Base-by-base conservation (phyloP, 352 stramenopile species). In the Chrysophaeum taylorii region DNA sequence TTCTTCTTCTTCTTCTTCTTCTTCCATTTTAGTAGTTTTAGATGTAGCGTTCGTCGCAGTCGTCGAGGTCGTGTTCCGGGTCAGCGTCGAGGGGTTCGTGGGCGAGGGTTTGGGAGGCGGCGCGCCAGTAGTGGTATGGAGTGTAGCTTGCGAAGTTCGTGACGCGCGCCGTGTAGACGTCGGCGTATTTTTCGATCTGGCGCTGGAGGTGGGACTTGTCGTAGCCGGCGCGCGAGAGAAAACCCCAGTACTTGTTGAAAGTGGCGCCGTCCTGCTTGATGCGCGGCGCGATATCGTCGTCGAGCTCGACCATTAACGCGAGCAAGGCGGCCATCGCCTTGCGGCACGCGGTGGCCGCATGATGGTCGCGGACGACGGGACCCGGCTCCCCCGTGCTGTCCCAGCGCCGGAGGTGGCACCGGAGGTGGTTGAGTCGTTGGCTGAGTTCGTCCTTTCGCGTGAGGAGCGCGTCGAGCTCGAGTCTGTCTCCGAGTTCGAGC, bases 121-220 rank as follows among this genome's bases (percentile, higher is more conserved):
- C 35, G 33, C 57, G 57, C 33, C 41, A 66, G 57, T 66, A 45
- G 57, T 66, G 57, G 57, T 45, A 66, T 1, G 57, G 57, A 31
- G 57, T 66, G 57, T 66, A 66, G 12, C 1, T 16, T 31, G 27
- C 2, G 31, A 66, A 36, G 57, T 66, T 43, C 35, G 57, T 66
- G 2, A 66, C 57, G 2, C 27, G 15, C 1, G 57, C 57, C 33
- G 33, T 45, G 57, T 66, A 66, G 35, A 66, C 33, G 57, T 66
- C 57, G 12, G 57, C 57, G 57, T 66, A 66, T n/a, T 66, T 66
- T n/a, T 66, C 57, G 57, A 66, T 66, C 35, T 66, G 57, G 33
- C 57, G 57, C 57, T 5, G 5, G 33, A 66, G 31, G 57, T 66
- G 57, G 12, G 2, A 27, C 57, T 66, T 66, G 57, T 66, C 57